These are phyloP conservation scores for Fusarium sulawesiense DNA, from an alignment of 2,329 filamentous ascomycete species.

Conservation along the genomic window DNA sequence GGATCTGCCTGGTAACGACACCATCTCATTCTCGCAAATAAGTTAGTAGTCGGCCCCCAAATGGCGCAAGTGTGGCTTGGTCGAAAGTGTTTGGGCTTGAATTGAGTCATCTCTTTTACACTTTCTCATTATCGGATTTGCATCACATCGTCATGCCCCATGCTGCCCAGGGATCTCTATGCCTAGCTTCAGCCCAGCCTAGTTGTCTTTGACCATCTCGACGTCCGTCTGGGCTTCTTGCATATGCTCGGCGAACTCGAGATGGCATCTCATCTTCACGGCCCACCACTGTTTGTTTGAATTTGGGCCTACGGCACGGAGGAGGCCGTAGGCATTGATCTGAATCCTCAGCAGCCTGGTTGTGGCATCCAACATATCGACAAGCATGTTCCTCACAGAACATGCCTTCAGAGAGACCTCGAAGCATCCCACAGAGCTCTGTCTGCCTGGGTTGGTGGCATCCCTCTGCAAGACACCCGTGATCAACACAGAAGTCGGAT, in stretches of 20 bases:
- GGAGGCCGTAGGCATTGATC: slow-evolving; percentile 32
- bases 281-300: not conserved
- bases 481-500: slow-evolving; percentile 36
- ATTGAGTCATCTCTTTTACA: slow-evolving; percentile 3
- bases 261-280: not conserved
- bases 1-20: not conserved
- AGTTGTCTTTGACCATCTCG: slow-evolving; percentile 17
- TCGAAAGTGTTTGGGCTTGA: not conserved
- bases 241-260: not conserved
- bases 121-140: not conserved
- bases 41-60: not conserved
- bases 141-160: slow-evolving; percentile 34
- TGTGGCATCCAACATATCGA: slow-evolving; percentile 30
- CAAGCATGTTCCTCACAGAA: slow-evolving; percentile 43
- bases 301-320: not conserved
- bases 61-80: slow-evolving; percentile 4
- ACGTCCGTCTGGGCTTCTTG: not conserved
- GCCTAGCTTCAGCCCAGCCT: slow-evolving; percentile 33
- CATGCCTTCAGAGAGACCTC: not conserved
- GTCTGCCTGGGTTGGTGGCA: slow-evolving; percentile 27
- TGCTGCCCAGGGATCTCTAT: slow-evolving; percentile 27
- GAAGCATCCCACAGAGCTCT: not conserved
- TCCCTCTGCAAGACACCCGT: slow-evolving; percentile 31
- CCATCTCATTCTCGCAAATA: not conserved
- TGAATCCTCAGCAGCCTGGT: slow-evolving; percentile 16